Percentiles rank a stretch among this genome's conserved stretches.
These are phyloP conservation scores for Takashimella koratensis DNA, from an alignment of 1,284 basidiomycete genomes.

Conservation along the genomic window DNA sequence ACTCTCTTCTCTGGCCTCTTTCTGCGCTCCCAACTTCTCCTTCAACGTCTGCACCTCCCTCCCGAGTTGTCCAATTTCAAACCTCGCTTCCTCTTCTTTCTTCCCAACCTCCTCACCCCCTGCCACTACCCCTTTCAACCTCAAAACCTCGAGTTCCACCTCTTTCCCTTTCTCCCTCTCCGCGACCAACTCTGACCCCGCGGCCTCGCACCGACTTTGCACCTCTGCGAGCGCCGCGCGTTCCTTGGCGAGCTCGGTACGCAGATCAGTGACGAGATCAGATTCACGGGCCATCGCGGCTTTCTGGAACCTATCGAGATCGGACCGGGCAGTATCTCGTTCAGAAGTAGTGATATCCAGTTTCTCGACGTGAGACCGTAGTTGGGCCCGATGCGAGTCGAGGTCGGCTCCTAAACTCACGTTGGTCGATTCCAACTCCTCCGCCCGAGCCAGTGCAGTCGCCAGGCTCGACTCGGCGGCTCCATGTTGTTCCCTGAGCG, in stretches of 20 bases:
- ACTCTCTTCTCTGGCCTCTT: background rate
- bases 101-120: background rate
- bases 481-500: background rate
- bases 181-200: background rate
- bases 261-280: conserved; percentile 21
- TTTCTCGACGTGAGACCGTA: background rate
- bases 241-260: conserved; percentile 17
- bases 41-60: background rate
- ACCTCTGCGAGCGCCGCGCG: background rate
- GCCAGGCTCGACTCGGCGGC: background rate
- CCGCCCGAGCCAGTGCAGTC: background rate
- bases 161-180: conserved; percentile 7
- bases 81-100: background rate
- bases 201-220: background rate
- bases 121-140: background rate
- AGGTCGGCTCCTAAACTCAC: background rate
- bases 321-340: conserved; percentile 14
- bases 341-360: conserved; percentile 1
- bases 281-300: conserved; percentile 27
- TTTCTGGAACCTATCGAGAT: conserved; percentile 29
- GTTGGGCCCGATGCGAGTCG: background rate
- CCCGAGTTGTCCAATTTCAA: background rate
- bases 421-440: background rate
- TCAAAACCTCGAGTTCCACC: background rate
- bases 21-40: background rate